Evolutionary conservation across 2,329 filamentous ascomycete genomes (phyloP), one percentile per base, ranked within the genome.

Genomic region (Didymella keratinophila): DNA sequence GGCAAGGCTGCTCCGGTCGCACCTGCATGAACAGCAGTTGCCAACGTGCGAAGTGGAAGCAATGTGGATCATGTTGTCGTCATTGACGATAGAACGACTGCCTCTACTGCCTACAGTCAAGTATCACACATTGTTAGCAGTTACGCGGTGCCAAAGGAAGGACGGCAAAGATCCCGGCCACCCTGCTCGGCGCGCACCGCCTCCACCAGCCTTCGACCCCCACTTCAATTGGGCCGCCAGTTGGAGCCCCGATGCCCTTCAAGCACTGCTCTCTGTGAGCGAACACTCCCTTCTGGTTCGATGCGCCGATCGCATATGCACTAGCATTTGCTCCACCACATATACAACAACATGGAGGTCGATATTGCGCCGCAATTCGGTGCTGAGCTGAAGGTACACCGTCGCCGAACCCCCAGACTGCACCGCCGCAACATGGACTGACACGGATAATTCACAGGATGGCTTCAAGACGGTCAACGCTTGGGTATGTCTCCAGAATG

Each of bases 401-500:
- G 45, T 54, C 46, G 50, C 56, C 56, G 51, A 34, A 37, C 44
- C 48, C 49, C 53, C 41, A 36, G 49, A 60, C 28, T 42, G 34
- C 60, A 55, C 56, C 51, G 60, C 63, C 55, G 58, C 52, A 69
- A 67, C 46, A 50, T 65, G 56, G 55, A 68, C 62, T 73, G 62
- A 73, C 61, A 42, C 64, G 60, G 58, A 67, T 63, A 65, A 67
- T 62, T 65, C 50, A 48, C 54, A 97, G 92, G 95, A 99, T 87
- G 92, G 91, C 74, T 99, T 97, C 84, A 97, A 96, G 79, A 87
- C 92, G 18, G 93, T 96, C 76, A 97, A 93, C 80, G 87, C 85
- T 71, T 99, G 95, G 95, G 86, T 88, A 82, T 66, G 79, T 71
- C 52, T 48, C 52, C 62, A 67, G 51, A 36, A n/a, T 61, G 58